phyloP scores from a whole-genome alignment of 371 early-diverging fungal genomes.

The Scutellospora calospora region DNA sequence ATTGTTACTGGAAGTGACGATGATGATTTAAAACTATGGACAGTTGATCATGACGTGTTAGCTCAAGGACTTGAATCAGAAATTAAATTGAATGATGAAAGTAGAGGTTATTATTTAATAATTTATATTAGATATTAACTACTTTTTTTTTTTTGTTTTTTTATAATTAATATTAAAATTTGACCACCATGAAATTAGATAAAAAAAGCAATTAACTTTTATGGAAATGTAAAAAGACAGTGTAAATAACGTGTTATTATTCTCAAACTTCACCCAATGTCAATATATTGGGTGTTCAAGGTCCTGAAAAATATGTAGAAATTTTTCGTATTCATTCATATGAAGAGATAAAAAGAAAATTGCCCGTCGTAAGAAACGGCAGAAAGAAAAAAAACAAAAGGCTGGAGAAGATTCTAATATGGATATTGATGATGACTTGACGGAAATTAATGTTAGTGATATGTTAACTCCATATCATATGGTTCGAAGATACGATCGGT shows the following conservation, averaged over 20 bases:
- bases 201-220: slow-evolving; percentile 67
- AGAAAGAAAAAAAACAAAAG: slow-evolving; percentile 76
- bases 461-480: slow-evolving; percentile 69
- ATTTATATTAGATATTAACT: neutral
- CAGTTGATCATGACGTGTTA: slow-evolving; percentile 67
- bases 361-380: slow-evolving; percentile 82
- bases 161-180: neutral
- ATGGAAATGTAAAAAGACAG: slow-evolving; percentile 82
- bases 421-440: slow-evolving; percentile 59
- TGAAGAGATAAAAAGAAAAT: slow-evolving; percentile 83
- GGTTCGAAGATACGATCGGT: slow-evolving; percentile 78
- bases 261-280: slow-evolving; percentile 78
- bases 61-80: slow-evolving; percentile 56
- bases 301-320: slow-evolving; percentile 84
- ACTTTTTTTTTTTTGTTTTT: neutral
- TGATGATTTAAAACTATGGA: slow-evolving; percentile 87
- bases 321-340: slow-evolving; percentile 78
- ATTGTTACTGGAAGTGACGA: slow-evolving; percentile 91
- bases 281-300: slow-evolving; percentile 78
- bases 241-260: slow-evolving; percentile 85
- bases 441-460: slow-evolving; percentile 72
- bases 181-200: slow-evolving; percentile 25
- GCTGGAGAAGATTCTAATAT: slow-evolving; percentile 48
- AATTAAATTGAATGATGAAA: slow-evolving; percentile 49
- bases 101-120: slow-evolving; percentile 41